Evolutionary conservation across 176 grass and related monocot species (phyloP).

Genomic region (Echinochloa phyllopogon): DNA sequence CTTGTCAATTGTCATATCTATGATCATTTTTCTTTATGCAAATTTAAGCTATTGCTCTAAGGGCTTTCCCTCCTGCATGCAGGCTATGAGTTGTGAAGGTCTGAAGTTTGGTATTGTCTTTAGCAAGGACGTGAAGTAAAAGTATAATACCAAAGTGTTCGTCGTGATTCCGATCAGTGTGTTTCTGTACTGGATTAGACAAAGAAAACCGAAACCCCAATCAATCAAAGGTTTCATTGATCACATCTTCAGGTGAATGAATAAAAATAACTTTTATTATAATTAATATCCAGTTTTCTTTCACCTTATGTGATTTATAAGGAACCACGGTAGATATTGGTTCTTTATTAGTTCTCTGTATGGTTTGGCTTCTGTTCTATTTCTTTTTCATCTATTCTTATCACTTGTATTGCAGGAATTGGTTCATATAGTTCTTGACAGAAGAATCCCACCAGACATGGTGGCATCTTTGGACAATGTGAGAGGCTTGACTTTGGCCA

Average conservation of each 20-base stretch:
- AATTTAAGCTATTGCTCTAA: neutral
- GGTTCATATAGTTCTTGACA: slow-evolving; percentile 8
- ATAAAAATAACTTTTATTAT: neutral
- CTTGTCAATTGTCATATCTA: neutral
- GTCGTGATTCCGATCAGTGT: neutral
- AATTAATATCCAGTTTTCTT: neutral
- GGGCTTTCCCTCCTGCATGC: neutral
- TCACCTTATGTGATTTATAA: neutral
- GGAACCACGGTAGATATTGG: neutral
- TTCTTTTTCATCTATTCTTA: slow-evolving; percentile 9
- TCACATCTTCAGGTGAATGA: slow-evolving; percentile 25
- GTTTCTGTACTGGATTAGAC: neutral
- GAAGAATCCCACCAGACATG: slow-evolving; percentile 38
- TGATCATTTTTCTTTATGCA: neutral
- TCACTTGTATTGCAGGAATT: slow-evolving; percentile 41
- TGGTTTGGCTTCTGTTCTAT: neutral
- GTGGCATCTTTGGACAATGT: slow-evolving; percentile 71
- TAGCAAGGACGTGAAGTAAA: slow-evolving; percentile 23
- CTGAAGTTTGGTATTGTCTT: slow-evolving; percentile 21
- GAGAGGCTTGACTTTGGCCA: slow-evolving; percentile 70
- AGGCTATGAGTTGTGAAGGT: slow-evolving; percentile 31
- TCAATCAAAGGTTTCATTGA: slow-evolving; percentile 23
- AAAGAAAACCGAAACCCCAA: neutral
- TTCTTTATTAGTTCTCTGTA: slow-evolving; percentile 15
- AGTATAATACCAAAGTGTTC: neutral